Conservation (phyloP, 2,329 filamentous ascomycete genomes). For the Trichoderma endophyticum region DNA sequence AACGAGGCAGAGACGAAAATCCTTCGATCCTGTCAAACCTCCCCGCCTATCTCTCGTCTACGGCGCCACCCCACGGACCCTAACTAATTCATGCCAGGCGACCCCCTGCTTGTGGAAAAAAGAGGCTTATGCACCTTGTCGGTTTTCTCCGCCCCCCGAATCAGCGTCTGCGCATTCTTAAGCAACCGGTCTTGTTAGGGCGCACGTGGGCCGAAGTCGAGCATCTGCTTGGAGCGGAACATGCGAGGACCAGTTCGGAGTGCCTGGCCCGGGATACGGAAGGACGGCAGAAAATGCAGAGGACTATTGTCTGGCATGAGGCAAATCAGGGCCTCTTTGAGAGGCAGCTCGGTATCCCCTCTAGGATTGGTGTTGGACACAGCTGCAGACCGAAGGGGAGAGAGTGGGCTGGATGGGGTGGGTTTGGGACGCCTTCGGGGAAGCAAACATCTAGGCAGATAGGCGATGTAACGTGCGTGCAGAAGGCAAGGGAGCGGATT, state of each 20-base stretch:
- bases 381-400: not conserved
- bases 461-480: constrained; percentile 8
- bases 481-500: not conserved
- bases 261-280: not conserved
- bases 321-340: not conserved
- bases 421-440: not conserved
- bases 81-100: not conserved
- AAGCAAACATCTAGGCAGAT: not conserved
- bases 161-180: constrained; percentile 13
- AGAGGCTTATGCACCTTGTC: not conserved
- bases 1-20: not conserved
- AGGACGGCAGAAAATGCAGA: not conserved
- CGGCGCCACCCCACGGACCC: not conserved
- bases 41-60: not conserved
- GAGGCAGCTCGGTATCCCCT: not conserved
- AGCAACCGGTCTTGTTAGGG: not conserved
- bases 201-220: constrained; percentile 9
- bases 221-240: constrained; percentile 5
- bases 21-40: not conserved
- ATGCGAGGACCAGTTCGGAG: not conserved
- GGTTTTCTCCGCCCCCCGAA: constrained; percentile 4
- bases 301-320: not conserved
- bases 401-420: not conserved
- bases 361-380: not conserved
- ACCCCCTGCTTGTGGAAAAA: not conserved